Conservation (phyloP, 1,139 yeast genomes). For the Yamadazyma diospyri region DNA sequence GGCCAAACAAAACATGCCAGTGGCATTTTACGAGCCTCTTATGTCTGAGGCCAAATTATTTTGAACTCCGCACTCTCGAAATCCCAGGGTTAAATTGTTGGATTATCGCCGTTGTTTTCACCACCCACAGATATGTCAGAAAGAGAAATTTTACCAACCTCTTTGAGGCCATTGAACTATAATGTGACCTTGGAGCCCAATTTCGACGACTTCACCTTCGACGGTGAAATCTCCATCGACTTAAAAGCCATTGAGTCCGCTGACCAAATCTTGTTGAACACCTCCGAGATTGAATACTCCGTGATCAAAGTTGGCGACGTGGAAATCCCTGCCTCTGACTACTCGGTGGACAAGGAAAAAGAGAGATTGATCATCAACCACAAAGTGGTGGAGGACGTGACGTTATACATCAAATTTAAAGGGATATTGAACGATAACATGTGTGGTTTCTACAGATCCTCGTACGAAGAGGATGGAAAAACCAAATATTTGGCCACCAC, state of each 20-base stretch:
- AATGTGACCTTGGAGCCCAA: conserved; percentile 70
- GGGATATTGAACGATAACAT: conserved; percentile 76
- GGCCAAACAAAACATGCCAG: too few species aligned
- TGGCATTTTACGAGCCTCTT: too few species aligned
- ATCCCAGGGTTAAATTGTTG: too few species aligned
- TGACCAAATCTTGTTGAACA: conserved; percentile 52
- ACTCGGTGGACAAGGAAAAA: conserved; percentile 42
- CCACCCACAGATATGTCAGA: conserved; percentile 18
- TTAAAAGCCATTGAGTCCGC: conserved; percentile 59
- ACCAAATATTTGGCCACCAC: conserved; percentile 72
- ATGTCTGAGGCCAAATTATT: too few species aligned
- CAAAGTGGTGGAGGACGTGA: conserved; percentile 44
- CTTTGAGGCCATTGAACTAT: conserved; percentile 72
- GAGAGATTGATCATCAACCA: conserved; percentile 65
- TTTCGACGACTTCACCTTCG: conserved; percentile 65
- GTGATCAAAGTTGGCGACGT: conserved; percentile 45
- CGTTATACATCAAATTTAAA: conserved; percentile 54
- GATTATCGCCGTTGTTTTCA: too few species aligned
- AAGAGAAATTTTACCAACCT: conserved; percentile 68
- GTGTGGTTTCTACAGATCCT: conserved; percentile 85
- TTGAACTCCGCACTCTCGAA: too few species aligned
- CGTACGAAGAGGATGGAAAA: conserved; percentile 59
- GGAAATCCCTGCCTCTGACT: conserved; percentile 24
- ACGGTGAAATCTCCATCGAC: conserved; percentile 64
- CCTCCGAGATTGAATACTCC: conserved; percentile 61